A percentile compares a stretch with the other conserved stretches of the same genome.
phyloP scores from a whole-genome alignment of 306 rosid species.

The Quercus mongolica region DNA sequence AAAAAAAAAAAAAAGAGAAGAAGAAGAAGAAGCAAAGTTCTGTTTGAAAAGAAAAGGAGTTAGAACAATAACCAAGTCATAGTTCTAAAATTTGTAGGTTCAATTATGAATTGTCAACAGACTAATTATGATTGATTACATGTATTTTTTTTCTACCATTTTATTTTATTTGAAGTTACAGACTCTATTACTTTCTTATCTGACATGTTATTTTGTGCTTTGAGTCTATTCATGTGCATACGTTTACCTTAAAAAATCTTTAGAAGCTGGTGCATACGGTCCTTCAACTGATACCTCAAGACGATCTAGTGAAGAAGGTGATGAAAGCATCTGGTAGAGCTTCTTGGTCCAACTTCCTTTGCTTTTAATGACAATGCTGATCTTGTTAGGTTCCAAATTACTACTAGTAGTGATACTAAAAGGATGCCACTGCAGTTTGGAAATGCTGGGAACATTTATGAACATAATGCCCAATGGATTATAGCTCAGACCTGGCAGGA shows the following conservation, averaged over 20 bases:
- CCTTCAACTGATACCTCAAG: slow-evolving; percentile 63
- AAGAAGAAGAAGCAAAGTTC: too few species aligned
- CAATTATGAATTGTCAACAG: too few species aligned
- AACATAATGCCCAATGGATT: slow-evolving; percentile 68
- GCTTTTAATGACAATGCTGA: slow-evolving; percentile 62
- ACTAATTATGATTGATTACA: too few species aligned
- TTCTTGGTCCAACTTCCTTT: slow-evolving; percentile 70
- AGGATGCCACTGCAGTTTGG: slow-evolving; percentile 96
- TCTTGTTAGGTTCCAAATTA: slow-evolving; percentile 54
- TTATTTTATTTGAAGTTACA: neutral
- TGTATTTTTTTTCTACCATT: too few species aligned
- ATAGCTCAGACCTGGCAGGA: slow-evolving; percentile 52
- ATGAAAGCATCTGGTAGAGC: slow-evolving; percentile 56
- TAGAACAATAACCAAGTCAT: too few species aligned
- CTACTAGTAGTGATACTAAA: slow-evolving; percentile 68
- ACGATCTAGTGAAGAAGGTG: slow-evolving; percentile 41
- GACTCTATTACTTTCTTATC: too few species aligned
- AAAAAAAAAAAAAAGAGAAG: too few species aligned
- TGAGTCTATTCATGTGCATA: too few species aligned
- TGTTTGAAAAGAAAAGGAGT: too few species aligned
- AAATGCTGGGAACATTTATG: slow-evolving; percentile 66
- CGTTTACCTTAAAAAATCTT: slow-evolving; percentile 48
- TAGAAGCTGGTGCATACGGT: slow-evolving; percentile 68
- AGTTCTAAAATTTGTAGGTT: too few species aligned
- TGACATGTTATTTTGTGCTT: too few species aligned